Conservation (phyloP, 2,329 filamentous ascomycete genomes). For the Alternaria consortialis region DNA sequence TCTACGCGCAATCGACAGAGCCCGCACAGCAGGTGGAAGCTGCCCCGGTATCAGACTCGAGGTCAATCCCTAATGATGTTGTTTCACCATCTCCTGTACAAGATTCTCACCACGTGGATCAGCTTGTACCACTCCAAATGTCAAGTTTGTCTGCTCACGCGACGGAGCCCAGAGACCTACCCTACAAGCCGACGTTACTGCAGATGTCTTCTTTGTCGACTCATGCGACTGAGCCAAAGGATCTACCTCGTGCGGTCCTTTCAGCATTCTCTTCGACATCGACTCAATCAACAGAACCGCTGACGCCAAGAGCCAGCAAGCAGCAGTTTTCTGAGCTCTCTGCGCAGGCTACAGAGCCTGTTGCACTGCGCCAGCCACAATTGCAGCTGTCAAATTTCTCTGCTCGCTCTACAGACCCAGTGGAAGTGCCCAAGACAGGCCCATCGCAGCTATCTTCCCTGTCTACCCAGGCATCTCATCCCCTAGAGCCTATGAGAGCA, state of each 20-base stretch:
- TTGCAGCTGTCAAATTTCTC: constrained; percentile 35
- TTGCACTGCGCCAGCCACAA: constrained; percentile 21
- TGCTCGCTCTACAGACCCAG: constrained; percentile 38
- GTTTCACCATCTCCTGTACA: background rate
- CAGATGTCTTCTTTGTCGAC: constrained; percentile 39
- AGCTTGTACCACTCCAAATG: constrained; percentile 9
- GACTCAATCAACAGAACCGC: constrained; percentile 31
- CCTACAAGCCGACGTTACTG: constrained; percentile 23
- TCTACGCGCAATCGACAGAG: constrained; percentile 41
- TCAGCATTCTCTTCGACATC: constrained; percentile 35
- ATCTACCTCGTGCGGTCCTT: constrained; percentile 23
- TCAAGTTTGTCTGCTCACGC: constrained; percentile 23
- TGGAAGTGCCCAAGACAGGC: constrained; percentile 18
- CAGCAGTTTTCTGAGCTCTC: constrained; percentile 27
- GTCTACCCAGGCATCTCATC: constrained; percentile 36
- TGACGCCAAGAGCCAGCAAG: constrained; percentile 11
- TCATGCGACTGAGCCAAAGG: constrained; percentile 39
- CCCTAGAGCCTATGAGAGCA: constrained; percentile 25
- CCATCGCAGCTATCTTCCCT: constrained; percentile 30
- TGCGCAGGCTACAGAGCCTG: constrained; percentile 29
- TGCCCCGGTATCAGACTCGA: constrained; percentile 2
- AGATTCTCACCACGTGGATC: background rate
- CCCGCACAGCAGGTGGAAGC: constrained; percentile 20
- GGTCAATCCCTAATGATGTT: constrained; percentile 2
- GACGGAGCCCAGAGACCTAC: constrained; percentile 27